Base-by-base conservation (phyloP, 148 eudicot species). In the Vaccinium darrowii region DNA sequence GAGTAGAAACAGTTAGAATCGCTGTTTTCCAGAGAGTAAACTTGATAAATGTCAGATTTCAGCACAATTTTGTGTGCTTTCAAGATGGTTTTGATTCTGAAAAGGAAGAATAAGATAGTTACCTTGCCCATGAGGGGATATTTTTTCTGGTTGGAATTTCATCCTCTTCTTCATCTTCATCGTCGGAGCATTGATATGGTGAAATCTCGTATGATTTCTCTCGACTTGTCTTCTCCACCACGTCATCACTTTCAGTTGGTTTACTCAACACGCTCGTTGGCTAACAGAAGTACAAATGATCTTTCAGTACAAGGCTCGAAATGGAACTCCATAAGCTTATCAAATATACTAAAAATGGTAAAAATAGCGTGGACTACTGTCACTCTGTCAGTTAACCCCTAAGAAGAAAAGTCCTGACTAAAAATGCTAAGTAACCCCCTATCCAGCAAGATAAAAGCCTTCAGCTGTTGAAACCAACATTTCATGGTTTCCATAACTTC, bases 41-140 rank as follows among this genome's bases (percentile, higher is more conserved):
- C 78, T 30, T 27, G 30, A n/a, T 67, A 8, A 4, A 82, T 69
- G 21, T 81, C 62, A 62, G 53, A 62, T 49, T 25, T n/a, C 53
- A 63, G 36, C 30, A 25, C 8, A 63, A 7, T 63, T 60, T 81
- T 39, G 1, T 51, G 83, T 25, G 39, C 8, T 21, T 67, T 81
- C 43, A 49, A 75, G 13, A 8, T 36, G 16, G 53, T 52, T 19
- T 43, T 62, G 11, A 57, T 19, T 87, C 60, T 50, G 57, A 57
- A 9, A 62, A 79, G 52, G 77, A 89, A 84, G 21, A 43, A 8
- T 52, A 43, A 76, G 73, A 19, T 54, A 54, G 87, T 84, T 81
- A 97, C 99, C 99, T 97, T 89, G 98, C 96, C 99, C 99, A 97
- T 67, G 93, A 81, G n/a, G 99, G 99, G 50, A 92, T 83, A 87